Percentiles rank a stretch among this genome's conserved stretches.
These are phyloP conservation scores for Tulasnella sp. DNA, from an alignment of 768 basidiomycete species.

Conservation along the genomic window DNA sequence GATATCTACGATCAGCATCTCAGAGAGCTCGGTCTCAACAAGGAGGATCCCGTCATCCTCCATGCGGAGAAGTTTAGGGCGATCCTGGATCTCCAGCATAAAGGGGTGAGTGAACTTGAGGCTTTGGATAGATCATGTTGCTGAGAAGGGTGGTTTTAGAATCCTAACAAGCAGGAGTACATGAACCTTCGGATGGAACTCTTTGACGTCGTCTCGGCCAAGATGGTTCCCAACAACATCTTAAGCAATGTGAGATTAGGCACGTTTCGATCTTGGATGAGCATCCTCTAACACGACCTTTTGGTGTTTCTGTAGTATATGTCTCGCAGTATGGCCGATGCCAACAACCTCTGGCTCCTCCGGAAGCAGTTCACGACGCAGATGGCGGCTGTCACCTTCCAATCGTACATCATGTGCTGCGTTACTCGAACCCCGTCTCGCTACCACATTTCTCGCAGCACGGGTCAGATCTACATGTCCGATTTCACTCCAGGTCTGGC, in stretches of 20 bases:
- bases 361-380: slow-evolving; percentile 94
- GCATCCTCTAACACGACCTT: not conserved
- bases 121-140: not conserved
- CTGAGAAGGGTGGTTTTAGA: not conserved
- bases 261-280: not conserved
- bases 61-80: slow-evolving; percentile 69
- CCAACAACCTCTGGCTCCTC: slow-evolving; percentile 89
- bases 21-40: slow-evolving; percentile 54
- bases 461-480: slow-evolving; percentile 85
- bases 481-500: slow-evolving; percentile 73
- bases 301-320: slow-evolving; percentile 57
- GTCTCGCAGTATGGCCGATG: slow-evolving; percentile 68
- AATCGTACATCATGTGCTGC: slow-evolving; percentile 79
- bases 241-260: slow-evolving; percentile 54
- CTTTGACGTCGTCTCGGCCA: slow-evolving; percentile 74
- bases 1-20: slow-evolving; percentile 94
- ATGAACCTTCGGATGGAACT: slow-evolving; percentile 68
- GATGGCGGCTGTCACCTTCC: slow-evolving; percentile 77
- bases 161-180: slow-evolving; percentile 34
- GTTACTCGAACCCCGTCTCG: slow-evolving; percentile 73
- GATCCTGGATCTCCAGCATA: slow-evolving; percentile 23
- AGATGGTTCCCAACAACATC: slow-evolving; percentile 84
- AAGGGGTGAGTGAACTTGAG: not conserved
- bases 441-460: slow-evolving; percentile 81
- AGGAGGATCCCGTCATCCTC: slow-evolving; percentile 80